Conservation (phyloP, 495 filamentous ascomycete genomes). For the Halenospora varia region DNA sequence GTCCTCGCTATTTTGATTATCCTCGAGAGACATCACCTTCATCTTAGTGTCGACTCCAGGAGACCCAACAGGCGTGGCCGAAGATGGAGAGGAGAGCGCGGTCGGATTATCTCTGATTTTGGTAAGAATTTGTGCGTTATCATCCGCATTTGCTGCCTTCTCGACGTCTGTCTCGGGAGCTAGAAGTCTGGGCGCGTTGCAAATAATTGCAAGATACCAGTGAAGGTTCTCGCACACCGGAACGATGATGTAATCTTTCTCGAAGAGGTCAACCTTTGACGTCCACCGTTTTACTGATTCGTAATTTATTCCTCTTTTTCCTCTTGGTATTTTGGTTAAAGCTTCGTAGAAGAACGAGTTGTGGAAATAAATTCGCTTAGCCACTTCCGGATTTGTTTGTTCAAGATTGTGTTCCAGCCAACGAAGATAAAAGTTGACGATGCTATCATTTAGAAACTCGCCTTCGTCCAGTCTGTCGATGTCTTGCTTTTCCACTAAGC, state of each 20-base stretch:
- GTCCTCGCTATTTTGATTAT: constrained; percentile 16
- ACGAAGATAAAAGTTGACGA: constrained; percentile 81
- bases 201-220: constrained; percentile 96
- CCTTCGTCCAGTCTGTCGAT: constrained; percentile 74
- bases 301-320: constrained; percentile 64
- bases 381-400: constrained; percentile 47
- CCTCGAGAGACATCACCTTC: constrained; percentile 5
- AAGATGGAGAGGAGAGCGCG: background rate
- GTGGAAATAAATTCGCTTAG: constrained; percentile 74
- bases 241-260: constrained; percentile 83
- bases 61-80: background rate
- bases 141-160: background rate
- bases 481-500: constrained; percentile 74
- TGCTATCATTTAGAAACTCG: constrained; percentile 89
- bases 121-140: background rate
- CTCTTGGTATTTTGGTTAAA: constrained; percentile 55
- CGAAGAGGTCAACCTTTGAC: constrained; percentile 76
- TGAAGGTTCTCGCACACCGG: constrained; percentile 84
- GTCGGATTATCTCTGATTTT: too few relatives aligned
- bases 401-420: constrained; percentile 65
- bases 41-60: constrained; percentile 6
- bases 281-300: constrained; percentile 87
- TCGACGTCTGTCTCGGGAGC: constrained; percentile 27
- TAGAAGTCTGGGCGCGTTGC: constrained; percentile 67
- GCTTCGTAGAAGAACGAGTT: constrained; percentile 89